Percentiles rank a stretch among this genome's conserved stretches.
Conservation (phyloP, 257 asterid species). For the Mitragyna speciosa region DNA sequence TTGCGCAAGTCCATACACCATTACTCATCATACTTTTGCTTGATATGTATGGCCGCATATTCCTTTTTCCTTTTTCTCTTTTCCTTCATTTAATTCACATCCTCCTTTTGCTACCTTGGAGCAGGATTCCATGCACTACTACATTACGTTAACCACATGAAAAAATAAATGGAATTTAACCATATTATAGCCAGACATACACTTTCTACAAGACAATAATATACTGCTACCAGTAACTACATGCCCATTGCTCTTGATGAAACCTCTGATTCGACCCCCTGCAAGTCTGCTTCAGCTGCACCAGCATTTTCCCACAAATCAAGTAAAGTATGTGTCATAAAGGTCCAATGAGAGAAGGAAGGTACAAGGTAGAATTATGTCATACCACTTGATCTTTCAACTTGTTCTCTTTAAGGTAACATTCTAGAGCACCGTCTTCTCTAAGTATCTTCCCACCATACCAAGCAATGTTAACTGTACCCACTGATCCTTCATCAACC, state of each 20-base stretch:
- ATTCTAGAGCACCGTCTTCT: constrained; percentile 70
- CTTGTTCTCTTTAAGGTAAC: constrained; percentile 47
- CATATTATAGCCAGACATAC: background rate
- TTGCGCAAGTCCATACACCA: too few species aligned
- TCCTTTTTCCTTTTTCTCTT: too few species aligned
- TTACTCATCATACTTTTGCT: too few species aligned
- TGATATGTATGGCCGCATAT: too few species aligned
- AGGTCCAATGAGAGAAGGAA: background rate
- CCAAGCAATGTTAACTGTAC: constrained; percentile 49
- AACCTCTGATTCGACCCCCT: constrained; percentile 58
- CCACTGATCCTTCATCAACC: constrained; percentile 79
- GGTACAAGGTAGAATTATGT: background rate
- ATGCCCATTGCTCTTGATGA: constrained; percentile 75
- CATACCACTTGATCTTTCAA: constrained; percentile 45
- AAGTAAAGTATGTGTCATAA: background rate
- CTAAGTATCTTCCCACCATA: constrained; percentile 76
- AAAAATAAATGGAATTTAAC: constrained; percentile 5
- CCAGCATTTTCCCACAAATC: constrained; percentile 43
- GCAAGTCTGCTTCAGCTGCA: constrained; percentile 35
- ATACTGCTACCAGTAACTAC: constrained; percentile 33
- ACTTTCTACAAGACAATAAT: background rate
- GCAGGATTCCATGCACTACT: background rate
- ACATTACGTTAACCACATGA: background rate
- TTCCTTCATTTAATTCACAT: background rate
- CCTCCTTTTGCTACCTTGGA: background rate